Base-by-base conservation (phyloP, 495 filamentous ascomycete species). In the Oleoguttula mirabilis region DNA sequence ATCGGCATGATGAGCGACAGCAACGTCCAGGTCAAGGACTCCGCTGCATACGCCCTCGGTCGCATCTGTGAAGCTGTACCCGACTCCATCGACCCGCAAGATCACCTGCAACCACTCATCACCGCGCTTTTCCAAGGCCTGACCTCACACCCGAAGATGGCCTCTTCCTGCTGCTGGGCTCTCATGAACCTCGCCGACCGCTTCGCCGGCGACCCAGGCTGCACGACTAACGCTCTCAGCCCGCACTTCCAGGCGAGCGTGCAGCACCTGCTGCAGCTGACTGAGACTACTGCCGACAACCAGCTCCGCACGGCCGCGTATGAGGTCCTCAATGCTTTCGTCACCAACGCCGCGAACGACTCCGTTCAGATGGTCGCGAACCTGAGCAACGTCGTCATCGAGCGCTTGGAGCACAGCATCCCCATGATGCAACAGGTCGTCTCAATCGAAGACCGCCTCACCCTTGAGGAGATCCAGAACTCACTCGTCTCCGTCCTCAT, bases 251-350 rank as follows among this genome's bases (percentile, higher is more conserved):
- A 94, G 61, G 76, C 86, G 50, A 94, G 88, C 64, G 79, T 96
- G 39, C 77, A 76, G 54, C 82, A 78, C 47, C 72, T 98, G 41
- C 70, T 98, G 34, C 65, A 79, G 16, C 80, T 93, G 17, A 98
- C 90, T 6, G 85, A 87, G 56, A 23, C 34, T 24, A 36, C 24
- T n/a, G 25, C 45, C 35, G 92, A 98, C 52, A 84, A 85, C 48
- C 75, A 87, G 55, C 78, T 96, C n/a, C 82, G 90, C 39, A 96
- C 90, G 48, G 92, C 90, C 35, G 88, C 88, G n/a, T 98, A 98
- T 52, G 90, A 98, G 60, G 90, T 98, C 31, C 72, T 98, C 24
- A 93, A 88, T 63, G 77, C 84, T 0, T 96, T 95, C 54, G 83
- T 96, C 36, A 77, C 78, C 42, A 90, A 86, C 59, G 73, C 88